Evolutionary conservation across 2,329 filamentous ascomycete species (phyloP), one percentile per base, ranked within the genome.

Genomic region (Aspergillus sp.): DNA sequence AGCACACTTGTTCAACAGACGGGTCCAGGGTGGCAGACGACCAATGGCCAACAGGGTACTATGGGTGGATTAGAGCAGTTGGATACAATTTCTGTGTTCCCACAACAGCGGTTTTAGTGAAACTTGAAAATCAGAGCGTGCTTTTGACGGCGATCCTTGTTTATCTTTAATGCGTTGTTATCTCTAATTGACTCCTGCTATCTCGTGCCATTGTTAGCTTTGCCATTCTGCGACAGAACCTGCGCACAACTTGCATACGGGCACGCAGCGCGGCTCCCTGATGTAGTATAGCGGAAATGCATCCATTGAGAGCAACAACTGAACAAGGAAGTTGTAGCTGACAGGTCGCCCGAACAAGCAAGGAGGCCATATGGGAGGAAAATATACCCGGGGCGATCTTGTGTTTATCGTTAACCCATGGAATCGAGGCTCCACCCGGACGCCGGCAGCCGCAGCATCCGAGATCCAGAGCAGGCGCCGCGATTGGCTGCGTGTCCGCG

Each of bases 1-100:
- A 91, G 90, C 46, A 87, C 88, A 4, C 96, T 97, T 73, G 88
- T 96, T 52, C 95, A 96, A 70, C 92, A 96, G 68, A 96, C 92
- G 0, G 93, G 93, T 1, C 83, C 90, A 73, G 91, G 91, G 2
- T 98, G 95, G 91, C 93, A 46, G 44, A 46, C 97, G 73, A 84
- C 88, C 62, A 85, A 85, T 60, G 73, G 73, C 4, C 87, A 88
- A 64, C 86, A 90, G 68, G 84, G 89, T 8, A 93, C 95, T 4
- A 90, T 96, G 62, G 91, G 92, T 4, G 84, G 84, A 2, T 73
- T 81, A 64, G 89, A 97, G 70, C 86, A 90, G 63, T 69, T 98
- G 44, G 84, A 88, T 35, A 96, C 93, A 0, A 81, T 91, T 27
- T 88, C 88, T 0, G 85, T 98, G 1, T 99, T 99, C 70, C 95